These are phyloP conservation scores for Fusarium circinatum DNA, from an alignment of 2,329 filamentous ascomycete species.

Conservation along the genomic window DNA sequence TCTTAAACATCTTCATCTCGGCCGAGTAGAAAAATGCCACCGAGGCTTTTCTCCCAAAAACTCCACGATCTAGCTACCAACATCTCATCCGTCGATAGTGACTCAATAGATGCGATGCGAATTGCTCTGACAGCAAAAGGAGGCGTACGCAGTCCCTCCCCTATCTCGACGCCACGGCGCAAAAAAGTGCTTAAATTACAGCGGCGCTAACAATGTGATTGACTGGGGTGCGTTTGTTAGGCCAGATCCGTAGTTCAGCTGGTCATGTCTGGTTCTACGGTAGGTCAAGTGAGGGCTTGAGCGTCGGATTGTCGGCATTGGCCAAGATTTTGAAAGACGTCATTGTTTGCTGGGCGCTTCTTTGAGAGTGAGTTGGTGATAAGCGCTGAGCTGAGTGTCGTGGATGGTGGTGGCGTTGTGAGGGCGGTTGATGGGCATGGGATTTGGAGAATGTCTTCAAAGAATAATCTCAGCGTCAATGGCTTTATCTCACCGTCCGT, in stretches of 20 bases:
- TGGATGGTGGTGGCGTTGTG: constrained; percentile 13
- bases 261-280: background rate
- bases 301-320: constrained; percentile 8
- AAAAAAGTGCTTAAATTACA: background rate
- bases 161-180: constrained; percentile 18
- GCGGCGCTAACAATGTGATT: background rate
- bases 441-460: background rate
- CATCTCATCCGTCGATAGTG: constrained; percentile 6
- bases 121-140: background rate
- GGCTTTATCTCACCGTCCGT: background rate
- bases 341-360: background rate
- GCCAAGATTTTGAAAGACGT: background rate
- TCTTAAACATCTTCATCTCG: background rate
- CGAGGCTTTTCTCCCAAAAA: background rate
- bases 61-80: background rate
- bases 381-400: background rate
- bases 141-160: background rate
- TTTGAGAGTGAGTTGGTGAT: background rate
- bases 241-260: constrained; percentile 8
- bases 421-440: background rate
- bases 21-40: background rate
- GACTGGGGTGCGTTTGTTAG: background rate
- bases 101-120: background rate
- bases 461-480: too few species aligned
- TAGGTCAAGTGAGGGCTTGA: background rate